Conservation (phyloP, 805 yeast genomes). For the Monosporozyma servazzii region DNA sequence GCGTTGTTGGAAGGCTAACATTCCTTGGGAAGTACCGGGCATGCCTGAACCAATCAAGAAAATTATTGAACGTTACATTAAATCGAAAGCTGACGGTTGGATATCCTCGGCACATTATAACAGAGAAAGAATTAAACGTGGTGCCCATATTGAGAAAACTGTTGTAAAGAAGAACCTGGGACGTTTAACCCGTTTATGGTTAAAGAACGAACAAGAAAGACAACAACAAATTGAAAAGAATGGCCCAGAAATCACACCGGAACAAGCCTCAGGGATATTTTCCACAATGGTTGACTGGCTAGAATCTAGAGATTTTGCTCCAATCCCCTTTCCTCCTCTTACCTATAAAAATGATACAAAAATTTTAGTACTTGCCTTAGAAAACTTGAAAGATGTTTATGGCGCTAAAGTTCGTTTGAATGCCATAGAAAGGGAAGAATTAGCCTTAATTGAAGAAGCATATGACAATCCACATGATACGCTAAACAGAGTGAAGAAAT, state of each 20-base stretch:
- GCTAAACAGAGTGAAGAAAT: slow-evolving; percentile 72
- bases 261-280: slow-evolving; percentile 81
- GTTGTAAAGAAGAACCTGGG: slow-evolving; percentile 91
- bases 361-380: slow-evolving; percentile 78
- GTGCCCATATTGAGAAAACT: slow-evolving; percentile 90
- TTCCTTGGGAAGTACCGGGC: slow-evolving; percentile 97
- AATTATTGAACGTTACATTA: slow-evolving; percentile 79
- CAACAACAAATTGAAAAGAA: slow-evolving; percentile 70
- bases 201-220: slow-evolving; percentile 83
- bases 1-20: slow-evolving; percentile 99
- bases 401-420: slow-evolving; percentile 69
- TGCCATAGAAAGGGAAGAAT: slow-evolving; percentile 82
- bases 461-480: slow-evolving; percentile 96
- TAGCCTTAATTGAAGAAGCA: slow-evolving; percentile 90
- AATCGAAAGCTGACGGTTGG: slow-evolving; percentile 97
- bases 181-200: slow-evolving; percentile 83
- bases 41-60: slow-evolving; percentile 83
- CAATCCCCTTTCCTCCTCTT: slow-evolving; percentile 89
- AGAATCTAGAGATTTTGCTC: slow-evolving; percentile 70
- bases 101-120: slow-evolving; percentile 85
- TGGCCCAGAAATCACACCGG: slow-evolving; percentile 81
- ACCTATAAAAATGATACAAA: slow-evolving; percentile 91
- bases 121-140: slow-evolving; percentile 77
- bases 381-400: slow-evolving; percentile 73
- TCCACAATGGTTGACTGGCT: slow-evolving; percentile 88